phyloP scores from a whole-genome alignment of 495 filamentous ascomycete genomes.

The Neurospora cerealis region DNA sequence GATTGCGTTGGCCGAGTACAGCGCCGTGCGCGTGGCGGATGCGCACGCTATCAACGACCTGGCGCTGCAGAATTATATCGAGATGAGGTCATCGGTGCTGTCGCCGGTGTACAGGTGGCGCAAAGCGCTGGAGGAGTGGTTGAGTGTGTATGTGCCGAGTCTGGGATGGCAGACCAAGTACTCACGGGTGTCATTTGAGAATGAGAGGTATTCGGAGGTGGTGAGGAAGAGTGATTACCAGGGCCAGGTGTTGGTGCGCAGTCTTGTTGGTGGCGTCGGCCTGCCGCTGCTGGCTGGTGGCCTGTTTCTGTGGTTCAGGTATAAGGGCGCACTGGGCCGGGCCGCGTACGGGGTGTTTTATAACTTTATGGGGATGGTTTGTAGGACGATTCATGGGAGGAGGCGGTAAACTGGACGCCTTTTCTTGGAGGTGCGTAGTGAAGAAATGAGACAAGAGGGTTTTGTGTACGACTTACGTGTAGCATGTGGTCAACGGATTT shows the following conservation, averaged over 20 bases:
- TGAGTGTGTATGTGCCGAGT: conserved; percentile 63
- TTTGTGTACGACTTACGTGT: not conserved
- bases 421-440: not conserved
- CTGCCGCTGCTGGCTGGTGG: conserved; percentile 19
- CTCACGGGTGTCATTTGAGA: conserved; percentile 83
- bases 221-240: conserved; percentile 57
- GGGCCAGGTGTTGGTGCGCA: conserved; percentile 45
- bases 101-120: conserved; percentile 64
- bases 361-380: not conserved
- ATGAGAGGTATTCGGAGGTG: conserved; percentile 82
- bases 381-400: not conserved
- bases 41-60: conserved; percentile 87
- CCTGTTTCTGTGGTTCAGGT: conserved; percentile 4
- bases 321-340: conserved; percentile 8
- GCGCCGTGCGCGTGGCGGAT: conserved; percentile 58
- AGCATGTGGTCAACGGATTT: not conserved
- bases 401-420: not conserved
- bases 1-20: conserved; percentile 64
- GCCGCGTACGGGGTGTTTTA: conserved; percentile 3
- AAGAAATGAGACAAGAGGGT: not conserved
- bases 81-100: conserved; percentile 80
- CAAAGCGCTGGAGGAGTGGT: conserved; percentile 77
- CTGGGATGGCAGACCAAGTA: conserved; percentile 90
- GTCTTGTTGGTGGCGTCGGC: conserved; percentile 17
- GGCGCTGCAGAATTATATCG: conserved; percentile 80